Conservation (phyloP, 2,329 filamentous ascomycete genomes). For the Claviceps spartinae region DNA sequence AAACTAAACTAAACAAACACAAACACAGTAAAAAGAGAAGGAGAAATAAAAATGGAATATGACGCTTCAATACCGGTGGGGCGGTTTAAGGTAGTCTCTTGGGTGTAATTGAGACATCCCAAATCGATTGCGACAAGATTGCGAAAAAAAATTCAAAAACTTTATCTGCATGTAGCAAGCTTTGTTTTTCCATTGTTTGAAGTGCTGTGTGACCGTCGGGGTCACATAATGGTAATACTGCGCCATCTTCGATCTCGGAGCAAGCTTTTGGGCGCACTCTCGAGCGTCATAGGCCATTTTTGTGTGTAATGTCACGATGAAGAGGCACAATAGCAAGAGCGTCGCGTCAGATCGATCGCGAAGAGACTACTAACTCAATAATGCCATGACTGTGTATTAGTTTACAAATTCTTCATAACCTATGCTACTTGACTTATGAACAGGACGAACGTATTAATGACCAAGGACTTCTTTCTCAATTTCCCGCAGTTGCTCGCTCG, state of each 20-base stretch:
- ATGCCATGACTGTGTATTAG: background rate
- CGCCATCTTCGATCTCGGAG: no score
- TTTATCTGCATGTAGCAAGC: background rate
- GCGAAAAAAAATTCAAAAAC: background rate
- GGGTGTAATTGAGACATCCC: background rate
- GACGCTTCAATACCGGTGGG: background rate
- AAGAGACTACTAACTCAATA: background rate
- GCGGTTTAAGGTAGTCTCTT: background rate
- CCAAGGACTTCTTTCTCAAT: constrained; percentile 33
- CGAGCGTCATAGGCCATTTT: no score
- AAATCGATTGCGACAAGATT: background rate
- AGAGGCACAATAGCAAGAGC: background rate
- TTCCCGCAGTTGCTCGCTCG: constrained; percentile 24
- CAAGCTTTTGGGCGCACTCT: no score
- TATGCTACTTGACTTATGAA: background rate
- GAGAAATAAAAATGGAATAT: background rate
- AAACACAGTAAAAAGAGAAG: background rate
- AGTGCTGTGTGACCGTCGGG: no score
- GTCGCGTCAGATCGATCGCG: background rate
- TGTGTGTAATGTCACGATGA: background rate
- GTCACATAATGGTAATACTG: no score
- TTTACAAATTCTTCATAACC: background rate
- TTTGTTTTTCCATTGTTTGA: background rate
- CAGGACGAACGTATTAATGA: constrained; percentile 15
- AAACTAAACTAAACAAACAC: background rate